Evolutionary conservation across 306 rosid species (phyloP).

Genomic region (Myrica gale): DNA sequence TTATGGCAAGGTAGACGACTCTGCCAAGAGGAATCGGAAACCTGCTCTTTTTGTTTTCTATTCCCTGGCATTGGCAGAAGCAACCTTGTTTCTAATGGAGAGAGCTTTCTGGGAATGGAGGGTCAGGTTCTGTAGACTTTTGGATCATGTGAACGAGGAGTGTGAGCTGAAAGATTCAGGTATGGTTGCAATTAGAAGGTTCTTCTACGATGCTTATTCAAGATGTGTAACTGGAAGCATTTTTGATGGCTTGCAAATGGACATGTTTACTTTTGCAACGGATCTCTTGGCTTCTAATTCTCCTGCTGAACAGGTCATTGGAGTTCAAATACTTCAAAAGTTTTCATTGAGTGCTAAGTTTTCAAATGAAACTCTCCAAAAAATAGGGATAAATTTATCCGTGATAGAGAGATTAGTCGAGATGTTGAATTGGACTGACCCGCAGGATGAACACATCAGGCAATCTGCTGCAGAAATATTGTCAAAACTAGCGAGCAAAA

Average conservation of each 20-base stretch:
- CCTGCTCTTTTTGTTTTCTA: slow-evolving; percentile 76
- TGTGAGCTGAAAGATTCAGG: slow-evolving; percentile 73
- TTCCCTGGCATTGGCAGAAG: slow-evolving; percentile 84
- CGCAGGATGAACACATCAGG: slow-evolving; percentile 74
- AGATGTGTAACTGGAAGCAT: slow-evolving; percentile 81
- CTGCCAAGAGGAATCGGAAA: slow-evolving; percentile 67
- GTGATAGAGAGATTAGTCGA: slow-evolving; percentile 81
- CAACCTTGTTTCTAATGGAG: slow-evolving; percentile 72
- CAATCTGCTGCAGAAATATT: slow-evolving; percentile 72
- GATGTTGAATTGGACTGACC: slow-evolving; percentile 89
- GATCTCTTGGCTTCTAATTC: slow-evolving; percentile 74
- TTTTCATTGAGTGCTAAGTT: slow-evolving; percentile 46
- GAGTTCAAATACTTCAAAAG: slow-evolving; percentile 66
- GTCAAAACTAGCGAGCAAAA: slow-evolving; percentile 72
- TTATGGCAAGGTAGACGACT: slow-evolving; percentile 63
- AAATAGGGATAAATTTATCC: slow-evolving; percentile 64
- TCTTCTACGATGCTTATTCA: slow-evolving; percentile 90
- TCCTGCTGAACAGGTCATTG: slow-evolving; percentile 84
- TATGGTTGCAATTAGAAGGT: slow-evolving; percentile 1
- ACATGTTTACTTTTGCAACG: slow-evolving; percentile 76
- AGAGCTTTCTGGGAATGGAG: slow-evolving; percentile 86
- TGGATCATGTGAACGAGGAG: slow-evolving; percentile 69
- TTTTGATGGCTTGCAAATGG: slow-evolving; percentile 95
- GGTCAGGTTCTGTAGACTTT: slow-evolving; percentile 52
- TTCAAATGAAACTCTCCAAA: slow-evolving; percentile 78